Evolutionary conservation across 1,284 basidiomycete species (phyloP), one percentile per base, ranked within the genome.

Genomic region (Microbotryum silenes-acaulis): DNA sequence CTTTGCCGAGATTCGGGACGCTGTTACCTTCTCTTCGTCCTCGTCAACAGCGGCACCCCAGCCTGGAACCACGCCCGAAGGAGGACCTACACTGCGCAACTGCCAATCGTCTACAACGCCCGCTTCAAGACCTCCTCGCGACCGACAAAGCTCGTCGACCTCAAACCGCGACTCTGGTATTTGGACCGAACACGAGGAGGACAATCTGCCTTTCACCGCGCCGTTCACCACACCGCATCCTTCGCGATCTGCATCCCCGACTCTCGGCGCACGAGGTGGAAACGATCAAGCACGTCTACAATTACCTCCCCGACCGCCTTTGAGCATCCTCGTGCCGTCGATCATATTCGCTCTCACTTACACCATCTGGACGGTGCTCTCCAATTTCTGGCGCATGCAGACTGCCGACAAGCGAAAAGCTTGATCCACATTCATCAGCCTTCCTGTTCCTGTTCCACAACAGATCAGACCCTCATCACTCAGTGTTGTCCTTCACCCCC

Each of bases 251-350:
- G 31, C 45, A 4, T 63, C 62, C 8, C 64, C 58, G 18, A 52
- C 12, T 21, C 49, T 12, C 56, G 49, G 9, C 51, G 51, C 3
- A 53, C 63, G 21, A 33, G 46, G 27, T 16, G 56, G 5, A 29
- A 31, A 45, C 14, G 52, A 12, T 33, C 23, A 37, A 5, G 23
- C 50, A n/a, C 5, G 42, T 31, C 56, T 18, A 27, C 33, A 16
- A 6, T 59, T 67, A 14, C 65, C 65, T 14, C 65, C 62, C 20
- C 60, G 65, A 4, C 65, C 65, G 33, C 63, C 59, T 7, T 56
- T 64, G 16, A 48, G 48, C 2, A 37, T 62, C 27, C 60, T 67
- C 25, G 27, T 67, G 46, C 65, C 65, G 6, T 60, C 57, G 3
- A 29, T 67, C 45, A 3, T 67, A 6, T 56, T 62, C n/a, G 65